Evolutionary conservation across 2,329 filamentous ascomycete species (phyloP), one percentile per base, ranked within the genome.

Genomic region (Dichotomopilus funicola): DNA sequence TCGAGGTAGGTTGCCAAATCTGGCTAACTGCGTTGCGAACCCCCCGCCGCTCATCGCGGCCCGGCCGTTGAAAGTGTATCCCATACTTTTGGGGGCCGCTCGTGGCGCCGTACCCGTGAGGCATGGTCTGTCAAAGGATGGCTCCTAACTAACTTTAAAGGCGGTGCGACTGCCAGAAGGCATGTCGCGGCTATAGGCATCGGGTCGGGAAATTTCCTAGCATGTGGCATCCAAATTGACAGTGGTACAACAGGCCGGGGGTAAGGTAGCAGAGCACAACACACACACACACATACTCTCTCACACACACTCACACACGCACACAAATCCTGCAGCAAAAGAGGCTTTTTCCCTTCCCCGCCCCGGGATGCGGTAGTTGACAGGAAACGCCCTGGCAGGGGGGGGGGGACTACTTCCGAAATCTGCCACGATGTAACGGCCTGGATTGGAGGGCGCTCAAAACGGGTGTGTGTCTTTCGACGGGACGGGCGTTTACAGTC

Each of bases 401-500:
- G 19, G 19, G 19, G 19, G 19, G 19, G 19, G 19, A 27, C 19
- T 27, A 27, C 19, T 27, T 27, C 19, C 19, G 19, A 27, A 27
- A 27, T 27, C 19, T 27, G 19, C 19, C 19, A 27, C 19, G 19
- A 27, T 27, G 19, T 27, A 27, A 27, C 2, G 19, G 19, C 19
- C 19, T 55, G 46, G 51, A 59, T 58, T 58, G 12, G 58, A 56
- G 36, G 51, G 51, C 41, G 54, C 45, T 56, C 54, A 49, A 53
- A 41, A 59, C 56, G 55, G 42, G 48, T 57, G 19, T 27, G 19
- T 27, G 59, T 59, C 54, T 10, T 34, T 41, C 33, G 34, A 27
- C 46, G 19, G 44, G 54, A 35, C 57, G 55, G 55, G 54, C 53
- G 42, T 56, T 41, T 49, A 58, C 59, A 61, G 53, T 47, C 57